Conservation (phyloP, 2,329 filamentous ascomycete species). For the Elsinoe batatas region DNA sequence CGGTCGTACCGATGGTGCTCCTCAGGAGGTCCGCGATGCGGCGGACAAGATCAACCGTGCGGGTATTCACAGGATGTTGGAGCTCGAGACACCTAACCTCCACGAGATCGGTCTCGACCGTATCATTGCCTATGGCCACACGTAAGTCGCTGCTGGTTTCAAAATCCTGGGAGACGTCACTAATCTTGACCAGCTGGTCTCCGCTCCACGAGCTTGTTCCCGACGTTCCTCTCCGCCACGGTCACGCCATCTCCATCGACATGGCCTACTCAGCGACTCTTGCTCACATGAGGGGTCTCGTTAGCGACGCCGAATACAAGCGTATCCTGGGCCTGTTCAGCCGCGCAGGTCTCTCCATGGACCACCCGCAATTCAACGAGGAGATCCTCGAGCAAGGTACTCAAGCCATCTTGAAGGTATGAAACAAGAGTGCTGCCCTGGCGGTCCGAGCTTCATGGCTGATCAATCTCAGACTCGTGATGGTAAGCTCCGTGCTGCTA, state of each 20-base stretch:
- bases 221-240: slow-evolving; percentile 58
- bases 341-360: slow-evolving; percentile 60
- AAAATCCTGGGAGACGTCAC: not conserved
- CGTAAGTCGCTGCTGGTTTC: slow-evolving; percentile 32
- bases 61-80: slow-evolving; percentile 63
- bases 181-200: slow-evolving; percentile 46
- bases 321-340: slow-evolving; percentile 59
- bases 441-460: not conserved
- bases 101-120: slow-evolving; percentile 64
- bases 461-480: slow-evolving; percentile 45
- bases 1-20: slow-evolving; percentile 49
- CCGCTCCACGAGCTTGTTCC: slow-evolving; percentile 62
- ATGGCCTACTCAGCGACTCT: slow-evolving; percentile 67
- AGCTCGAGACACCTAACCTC: slow-evolving; percentile 62
- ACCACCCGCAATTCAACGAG: slow-evolving; percentile 58
- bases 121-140: slow-evolving; percentile 66
- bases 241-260: slow-evolving; percentile 65
- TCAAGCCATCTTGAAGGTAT: slow-evolving; percentile 52
- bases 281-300: slow-evolving; percentile 51
- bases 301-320: slow-evolving; percentile 50
- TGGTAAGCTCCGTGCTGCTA: slow-evolving; percentile 56
- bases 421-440: not conserved
- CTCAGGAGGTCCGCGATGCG: slow-evolving; percentile 47
- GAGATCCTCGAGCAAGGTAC: slow-evolving; percentile 56
- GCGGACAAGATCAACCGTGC: slow-evolving; percentile 60